These are phyloP conservation scores for Fusarium algeriense DNA, from an alignment of 2,329 filamentous ascomycete species.

Conservation along the genomic window DNA sequence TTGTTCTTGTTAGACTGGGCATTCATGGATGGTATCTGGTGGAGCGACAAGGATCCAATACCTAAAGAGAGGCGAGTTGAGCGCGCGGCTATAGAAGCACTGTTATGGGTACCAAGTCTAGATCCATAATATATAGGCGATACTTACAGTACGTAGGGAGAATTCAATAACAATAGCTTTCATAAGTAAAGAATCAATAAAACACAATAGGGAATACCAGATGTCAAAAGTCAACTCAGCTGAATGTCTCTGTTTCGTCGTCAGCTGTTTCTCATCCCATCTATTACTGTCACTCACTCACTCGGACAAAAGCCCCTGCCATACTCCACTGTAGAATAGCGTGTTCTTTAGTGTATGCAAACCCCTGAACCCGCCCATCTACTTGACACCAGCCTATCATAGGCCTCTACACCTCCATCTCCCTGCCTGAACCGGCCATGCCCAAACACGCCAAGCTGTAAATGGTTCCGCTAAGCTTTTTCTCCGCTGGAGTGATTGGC, in stretches of 20 bases:
- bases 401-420: neutral
- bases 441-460: slow-evolving; percentile 25
- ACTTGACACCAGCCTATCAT: slow-evolving; percentile 2
- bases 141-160: neutral
- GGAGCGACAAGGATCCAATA: neutral
- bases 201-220: neutral
- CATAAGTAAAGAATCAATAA: neutral
- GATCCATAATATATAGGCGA: neutral
- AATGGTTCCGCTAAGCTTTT: slow-evolving; percentile 28
- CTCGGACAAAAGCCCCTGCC: neutral
- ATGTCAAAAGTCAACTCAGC: neutral
- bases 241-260: slow-evolving; percentile 21
- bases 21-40: slow-evolving; percentile 2
- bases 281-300: neutral
- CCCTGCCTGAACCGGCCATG: slow-evolving; percentile 31
- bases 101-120: neutral
- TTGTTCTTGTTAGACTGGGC: slow-evolving; percentile 5
- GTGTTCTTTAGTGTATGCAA: slow-evolving; percentile 7
- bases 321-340: slow-evolving; percentile 20
- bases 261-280: slow-evolving; percentile 20
- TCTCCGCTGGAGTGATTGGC: slow-evolving; percentile 23
- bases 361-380: slow-evolving; percentile 22
- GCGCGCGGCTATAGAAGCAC: slow-evolving; percentile 32
- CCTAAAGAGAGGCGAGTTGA: neutral
- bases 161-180: slow-evolving; percentile 10